phyloP scores from a whole-genome alignment of 2,329 filamentous ascomycete genomes.

The Lecanoromycetidae sp. region DNA sequence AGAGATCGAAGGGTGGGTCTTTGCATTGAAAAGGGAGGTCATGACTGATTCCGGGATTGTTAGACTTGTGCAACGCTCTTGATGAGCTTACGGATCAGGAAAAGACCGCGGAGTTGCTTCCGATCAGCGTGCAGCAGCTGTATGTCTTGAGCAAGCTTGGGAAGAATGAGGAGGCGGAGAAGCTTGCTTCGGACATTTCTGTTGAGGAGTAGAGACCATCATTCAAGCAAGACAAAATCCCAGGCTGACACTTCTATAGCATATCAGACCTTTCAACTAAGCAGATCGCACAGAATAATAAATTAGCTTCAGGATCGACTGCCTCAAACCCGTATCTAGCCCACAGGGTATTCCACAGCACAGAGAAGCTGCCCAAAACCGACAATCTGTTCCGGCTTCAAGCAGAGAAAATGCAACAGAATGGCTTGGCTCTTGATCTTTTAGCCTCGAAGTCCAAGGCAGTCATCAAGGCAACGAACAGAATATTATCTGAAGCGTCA shows the following conservation, averaged over 20 bases:
- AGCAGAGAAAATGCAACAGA: slow-evolving; percentile 40
- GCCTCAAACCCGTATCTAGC: slow-evolving; percentile 45
- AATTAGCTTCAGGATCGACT: slow-evolving; percentile 36
- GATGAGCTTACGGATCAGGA: slow-evolving; percentile 49
- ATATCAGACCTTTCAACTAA: slow-evolving; percentile 47
- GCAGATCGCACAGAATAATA: slow-evolving; percentile 49
- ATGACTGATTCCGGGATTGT: too few relatives aligned
- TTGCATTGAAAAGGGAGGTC: too few relatives aligned
- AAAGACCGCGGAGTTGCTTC: slow-evolving; percentile 46
- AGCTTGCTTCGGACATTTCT: slow-evolving; percentile 39
- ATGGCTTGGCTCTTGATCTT: slow-evolving; percentile 46
- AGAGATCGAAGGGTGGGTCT: slow-evolving; percentile 41
- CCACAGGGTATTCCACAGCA: slow-evolving; percentile 44
- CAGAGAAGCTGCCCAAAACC: slow-evolving; percentile 36
- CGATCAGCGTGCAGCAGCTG: slow-evolving; percentile 49
- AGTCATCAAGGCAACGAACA: slow-evolving; percentile 43
- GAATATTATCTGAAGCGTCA: slow-evolving; percentile 35
- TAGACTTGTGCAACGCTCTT: slow-evolving; percentile 38
- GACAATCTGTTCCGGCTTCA: slow-evolving; percentile 50
- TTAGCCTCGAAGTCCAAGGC: slow-evolving; percentile 48
- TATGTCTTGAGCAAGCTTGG: slow-evolving; percentile 46
- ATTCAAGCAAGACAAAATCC: background rate
- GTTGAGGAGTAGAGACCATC: slow-evolving; percentile 36
- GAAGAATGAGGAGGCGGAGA: slow-evolving; percentile 43
- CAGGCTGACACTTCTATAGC: slow-evolving; percentile 23